Base-by-base conservation (phyloP, 305 asterid species). In the Petunia hybrid region DNA sequence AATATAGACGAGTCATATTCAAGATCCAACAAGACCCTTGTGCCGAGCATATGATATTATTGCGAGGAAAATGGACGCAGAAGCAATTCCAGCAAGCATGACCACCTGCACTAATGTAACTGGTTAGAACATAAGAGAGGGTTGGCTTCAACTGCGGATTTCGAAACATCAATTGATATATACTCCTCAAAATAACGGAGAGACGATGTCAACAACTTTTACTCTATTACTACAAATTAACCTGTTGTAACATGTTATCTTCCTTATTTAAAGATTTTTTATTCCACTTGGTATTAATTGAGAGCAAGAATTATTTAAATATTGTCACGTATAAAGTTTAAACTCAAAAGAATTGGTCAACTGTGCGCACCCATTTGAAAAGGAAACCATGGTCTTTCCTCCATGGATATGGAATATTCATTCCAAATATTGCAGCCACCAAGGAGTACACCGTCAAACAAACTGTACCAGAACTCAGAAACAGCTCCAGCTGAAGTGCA, bases 361-460 rank as follows among this genome's bases (percentile, higher is more conserved):
- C 38, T 77, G n/a, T 62, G 16, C 83, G 2, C 80, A 95, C 99
- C 98, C 98, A 95, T 90, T 95, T 94, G 80, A 95, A 94, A n/a
- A 91, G 66, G 86, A 85, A 76, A 41, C 92, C 91, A 76, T 92
- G 97, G 86, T 75, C 85, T 60, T 90, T 88, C 63, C 81, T 91
- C 98, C 98, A 95, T 59, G 91, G 87, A 81, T 94, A 82, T 9
- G 94, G 94, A 68, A 95, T 91, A 80, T 95, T 94, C 98, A 95
- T 95, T 41, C 99, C 98, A 39, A 95, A 95, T 22, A 95, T 87
- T 71, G 98, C 98, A 57, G 95, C 96, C 73, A 86, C 93, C 83
- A 94, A 84, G 55, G 96, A 91, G 84, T 90, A 92, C 82, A 94
- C 80, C 4, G 95, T 87, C 83, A 94, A 77, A 75, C 95, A 91